These are phyloP conservation scores for Kodamaea hsintzibuensis DNA, from an alignment of 805 yeast genomes.

Conservation along the genomic window DNA sequence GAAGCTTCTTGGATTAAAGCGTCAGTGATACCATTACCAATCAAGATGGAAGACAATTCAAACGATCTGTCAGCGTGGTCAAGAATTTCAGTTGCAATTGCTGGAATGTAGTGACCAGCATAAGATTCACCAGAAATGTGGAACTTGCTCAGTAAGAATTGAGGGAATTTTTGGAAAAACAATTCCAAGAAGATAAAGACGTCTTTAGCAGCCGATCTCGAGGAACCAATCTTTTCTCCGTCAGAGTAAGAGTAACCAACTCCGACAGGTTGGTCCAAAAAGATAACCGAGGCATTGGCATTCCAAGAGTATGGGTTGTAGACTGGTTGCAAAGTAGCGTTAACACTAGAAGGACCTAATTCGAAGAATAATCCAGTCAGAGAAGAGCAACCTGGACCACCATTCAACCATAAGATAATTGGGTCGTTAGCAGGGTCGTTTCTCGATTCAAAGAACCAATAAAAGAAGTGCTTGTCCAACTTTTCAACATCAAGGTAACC, in stretches of 20 bases:
- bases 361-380: conserved; percentile 32
- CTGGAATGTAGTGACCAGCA: conserved; percentile 28
- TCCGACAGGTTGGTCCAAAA: conserved; percentile 29
- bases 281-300: conserved; percentile 28
- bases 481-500: conserved; percentile 40
- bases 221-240: conserved; percentile 16
- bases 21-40: conserved; percentile 49
- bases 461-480: conserved; percentile 32
- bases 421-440: conserved; percentile 34
- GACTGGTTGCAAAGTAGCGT: conserved; percentile 23
- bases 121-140: conserved; percentile 29
- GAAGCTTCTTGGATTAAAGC: conserved; percentile 39
- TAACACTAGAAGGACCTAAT: conserved; percentile 30
- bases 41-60: conserved; percentile 39
- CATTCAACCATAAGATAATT: conserved; percentile 34
- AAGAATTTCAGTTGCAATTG: conserved; percentile 24
- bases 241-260: conserved; percentile 26
- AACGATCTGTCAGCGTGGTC: conserved; percentile 23
- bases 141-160: conserved; percentile 20
- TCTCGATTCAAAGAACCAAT: conserved; percentile 36
- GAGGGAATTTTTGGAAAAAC: conserved; percentile 27
- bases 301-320: conserved; percentile 33
- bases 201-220: conserved; percentile 23
- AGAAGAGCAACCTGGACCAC: conserved; percentile 36
- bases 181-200: conserved; percentile 25